Evolutionary conservation across 2,329 filamentous ascomycete genomes (phyloP).

Genomic region (Pseudocercospora fijiensis): DNA sequence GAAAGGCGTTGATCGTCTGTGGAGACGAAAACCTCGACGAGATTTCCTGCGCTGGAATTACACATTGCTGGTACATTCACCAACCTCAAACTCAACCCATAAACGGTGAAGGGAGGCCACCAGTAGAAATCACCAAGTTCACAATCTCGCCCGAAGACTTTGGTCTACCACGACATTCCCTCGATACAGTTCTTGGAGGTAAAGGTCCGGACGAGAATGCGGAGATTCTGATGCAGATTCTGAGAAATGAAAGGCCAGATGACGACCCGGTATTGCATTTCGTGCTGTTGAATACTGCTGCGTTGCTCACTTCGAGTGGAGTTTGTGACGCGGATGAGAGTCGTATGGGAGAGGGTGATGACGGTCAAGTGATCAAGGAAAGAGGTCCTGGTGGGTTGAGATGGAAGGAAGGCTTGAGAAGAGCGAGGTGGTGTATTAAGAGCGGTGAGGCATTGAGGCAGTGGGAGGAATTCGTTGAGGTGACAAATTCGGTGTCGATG

Average conservation of each 20-base stretch:
- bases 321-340: slow-evolving; percentile 81
- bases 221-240: slow-evolving; percentile 72
- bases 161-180: slow-evolving; percentile 71
- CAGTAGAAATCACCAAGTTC: slow-evolving; percentile 71
- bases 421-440: slow-evolving; percentile 82
- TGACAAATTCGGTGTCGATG: slow-evolving; percentile 58
- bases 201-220: slow-evolving; percentile 88
- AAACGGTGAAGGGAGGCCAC: slow-evolving; percentile 43
- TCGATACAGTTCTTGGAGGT: slow-evolving; percentile 76
- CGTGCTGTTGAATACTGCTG: slow-evolving; percentile 89
- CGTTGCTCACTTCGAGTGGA: slow-evolving; percentile 80
- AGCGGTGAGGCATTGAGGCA: slow-evolving; percentile 83
- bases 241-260: slow-evolving; percentile 68
- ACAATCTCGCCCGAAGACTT: slow-evolving; percentile 80
- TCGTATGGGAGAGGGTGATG: slow-evolving; percentile 75
- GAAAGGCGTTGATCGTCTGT: slow-evolving; percentile 86
- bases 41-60: slow-evolving; percentile 84
- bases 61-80: slow-evolving; percentile 74
- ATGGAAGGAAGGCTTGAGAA: slow-evolving; percentile 92
- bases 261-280: slow-evolving; percentile 89
- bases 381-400: slow-evolving; percentile 79
- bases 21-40: slow-evolving; percentile 95
- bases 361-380: slow-evolving; percentile 76
- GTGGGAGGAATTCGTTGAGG: slow-evolving; percentile 79
- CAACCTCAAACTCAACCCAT: slow-evolving; percentile 31